phyloP scores from a whole-genome alignment of 257 asterid species.

The Agastache rugosa region DNA sequence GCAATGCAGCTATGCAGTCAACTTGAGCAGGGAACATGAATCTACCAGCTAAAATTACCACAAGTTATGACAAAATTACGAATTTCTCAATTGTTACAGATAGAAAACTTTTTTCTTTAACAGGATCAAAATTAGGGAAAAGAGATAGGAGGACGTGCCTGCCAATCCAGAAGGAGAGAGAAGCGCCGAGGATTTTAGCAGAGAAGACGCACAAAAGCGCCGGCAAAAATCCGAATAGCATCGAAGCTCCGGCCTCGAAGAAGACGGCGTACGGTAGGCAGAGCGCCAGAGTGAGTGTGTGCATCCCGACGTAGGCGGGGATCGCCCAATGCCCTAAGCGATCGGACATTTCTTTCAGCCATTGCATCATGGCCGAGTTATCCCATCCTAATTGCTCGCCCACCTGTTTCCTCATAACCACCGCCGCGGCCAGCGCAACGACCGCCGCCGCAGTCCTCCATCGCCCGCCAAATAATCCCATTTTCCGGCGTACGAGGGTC shows the following conservation, averaged over 20 bases:
- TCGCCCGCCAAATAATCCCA: constrained; percentile 43
- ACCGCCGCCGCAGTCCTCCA: constrained; percentile 52
- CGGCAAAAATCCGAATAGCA: constrained; percentile 87
- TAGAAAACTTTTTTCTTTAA: neutral
- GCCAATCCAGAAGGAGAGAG: constrained; percentile 97
- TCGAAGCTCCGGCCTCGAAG: constrained; percentile 96
- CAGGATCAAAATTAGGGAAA: neutral
- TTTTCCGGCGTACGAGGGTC: neutral
- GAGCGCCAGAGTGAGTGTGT: constrained; percentile 79
- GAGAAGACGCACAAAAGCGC: constrained; percentile 86
- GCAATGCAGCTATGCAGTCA: constrained; percentile 22
- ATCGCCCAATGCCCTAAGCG: constrained; percentile 91
- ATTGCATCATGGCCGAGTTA: constrained; percentile 49
- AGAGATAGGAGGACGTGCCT: constrained; percentile 42
- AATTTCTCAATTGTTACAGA: neutral
- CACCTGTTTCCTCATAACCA: constrained; percentile 45
- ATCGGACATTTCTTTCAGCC: constrained; percentile 63
- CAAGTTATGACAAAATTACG: neutral
- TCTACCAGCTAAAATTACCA: constrained; percentile 3
- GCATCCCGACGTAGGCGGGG: constrained; percentile 81
- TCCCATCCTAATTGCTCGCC: constrained; percentile 55
- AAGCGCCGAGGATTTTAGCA: constrained; percentile 92
- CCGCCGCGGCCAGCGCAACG: constrained; percentile 48
- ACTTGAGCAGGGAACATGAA: constrained; percentile 3
- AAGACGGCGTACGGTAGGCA: constrained; percentile 94